Evolutionary conservation across 2,329 filamentous ascomycete genomes (phyloP), one percentile per base, ranked within the genome.

Genomic region (Aspergillus aculeatus): DNA sequence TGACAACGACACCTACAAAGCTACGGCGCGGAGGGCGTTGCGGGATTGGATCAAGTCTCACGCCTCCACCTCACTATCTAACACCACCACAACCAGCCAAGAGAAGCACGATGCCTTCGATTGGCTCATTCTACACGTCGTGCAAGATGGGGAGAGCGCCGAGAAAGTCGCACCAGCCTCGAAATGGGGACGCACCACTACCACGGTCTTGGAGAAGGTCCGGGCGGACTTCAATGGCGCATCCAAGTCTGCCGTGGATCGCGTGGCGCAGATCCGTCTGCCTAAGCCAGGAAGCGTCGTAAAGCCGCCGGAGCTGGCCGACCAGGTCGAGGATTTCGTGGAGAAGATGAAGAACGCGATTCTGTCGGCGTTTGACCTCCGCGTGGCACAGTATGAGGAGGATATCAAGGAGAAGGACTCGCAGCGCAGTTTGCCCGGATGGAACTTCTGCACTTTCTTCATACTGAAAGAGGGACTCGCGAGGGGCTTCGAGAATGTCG

Each of bases 391-490:
- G 69, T 99, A 99, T 73, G 95, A 99, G 75, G 93, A 97, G 61
- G 95, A 99, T 67, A 96, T 99, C 66, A 90, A 91, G 63, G 95
- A 97, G 74, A 95, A 93, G 71, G 94, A 98, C 68, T 85, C 89
- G 0, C 93, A 98, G 73, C 85, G 94, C 50, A 88, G 82, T 35
- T 78, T 99, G 19, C 95, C 95, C 0, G 95, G 95, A 0, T 99
- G 95, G 95, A 99, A 99, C 71, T 99, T 99, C 73, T 98, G 95
- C 76, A 99, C 95, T 0, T 99, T 99, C 73, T 99, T 99, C 73
- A 93, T 99, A 16, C 82, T 99, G 9, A 99, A 99, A 71, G 95
- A 99, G 75, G 95, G 95, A 0, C 80, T 99, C 38, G 94, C 95
- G 1, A 85, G 91, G 66, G 96, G 94, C 0, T 96, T 99, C 66